Base-by-base conservation (phyloP, 768 basidiomycete species). In the Podaxis sp. region DNA sequence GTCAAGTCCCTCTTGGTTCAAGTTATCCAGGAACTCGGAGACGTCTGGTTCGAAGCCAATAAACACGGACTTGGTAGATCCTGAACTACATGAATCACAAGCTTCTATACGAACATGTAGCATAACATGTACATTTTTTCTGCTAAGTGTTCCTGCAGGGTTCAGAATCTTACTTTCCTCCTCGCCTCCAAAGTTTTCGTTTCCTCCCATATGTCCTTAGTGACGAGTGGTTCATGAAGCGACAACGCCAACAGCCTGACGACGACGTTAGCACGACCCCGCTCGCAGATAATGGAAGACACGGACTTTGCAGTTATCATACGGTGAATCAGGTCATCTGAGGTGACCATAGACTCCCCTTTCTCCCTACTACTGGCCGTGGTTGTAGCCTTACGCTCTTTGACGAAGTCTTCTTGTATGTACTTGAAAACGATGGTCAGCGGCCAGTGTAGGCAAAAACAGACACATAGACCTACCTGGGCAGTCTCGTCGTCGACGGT, bases 401-500 rank as follows among this genome's bases (percentile, higher is more conserved):
- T 71, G 5, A 84, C 89, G 68, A 93, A 94, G 60, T 92, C 89
- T 4, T 87, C 81, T 78, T 92, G 88, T 38, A 94, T 88, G 66
- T 87, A 77, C 91, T 93, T 56, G 7, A 63, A 13, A 9, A 38
- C 6, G 5, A 17, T 12, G 27, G 59, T 49, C 24, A 46, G 38
- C 55, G 15, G 57, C 40, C 47, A 58, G 33, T 33, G 13, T 37
- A 22, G 27, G 15, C 47, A 15, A 37, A 5, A 22, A 19, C 37
- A 38, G 40, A 40, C n/a, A 38, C n/a, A 52, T 33, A 27, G 15
- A 65, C 72, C 38, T 65, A 89, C 91, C 77, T 87, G 79, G n/a
- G 87, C 87, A 3, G 84, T 79, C 12, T 74, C 71, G 37, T 86
- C 82, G 4, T 77, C 74, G 24, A 93, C 75, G 17, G 77, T 75